A percentile compares a stretch with the other conserved stretches of the same genome.
phyloP scores from a whole-genome alignment of 495 filamentous ascomycete species.

The Filosporella fistucella region DNA sequence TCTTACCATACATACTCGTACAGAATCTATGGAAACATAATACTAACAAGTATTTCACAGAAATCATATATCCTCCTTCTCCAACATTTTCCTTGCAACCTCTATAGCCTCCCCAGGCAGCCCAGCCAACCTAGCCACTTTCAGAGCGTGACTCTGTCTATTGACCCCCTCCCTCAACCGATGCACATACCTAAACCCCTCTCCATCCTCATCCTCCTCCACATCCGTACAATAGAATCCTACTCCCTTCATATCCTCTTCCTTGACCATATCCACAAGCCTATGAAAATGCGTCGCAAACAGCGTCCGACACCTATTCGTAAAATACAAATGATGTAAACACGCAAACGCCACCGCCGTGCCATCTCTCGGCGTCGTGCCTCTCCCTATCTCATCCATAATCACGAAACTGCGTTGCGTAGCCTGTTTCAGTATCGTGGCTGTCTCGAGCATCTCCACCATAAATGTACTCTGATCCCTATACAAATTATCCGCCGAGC shows the following conservation, averaged over 20 bases:
- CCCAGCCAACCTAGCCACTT: conserved; percentile 85
- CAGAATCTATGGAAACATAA: conserved; percentile 1
- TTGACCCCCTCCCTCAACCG: conserved; percentile 78
- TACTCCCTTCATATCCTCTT: conserved; percentile 36
- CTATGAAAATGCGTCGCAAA: conserved; percentile 96
- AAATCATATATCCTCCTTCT: conserved; percentile 4
- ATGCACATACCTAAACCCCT: conserved; percentile 79
- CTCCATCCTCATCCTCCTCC: conserved; percentile 54
- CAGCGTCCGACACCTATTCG: conserved; percentile 72
- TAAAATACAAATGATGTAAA: conserved; percentile 71
- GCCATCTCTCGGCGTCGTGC: conserved; percentile 89
- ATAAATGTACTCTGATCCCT: conserved; percentile 94
- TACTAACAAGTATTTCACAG: conserved; percentile 16
- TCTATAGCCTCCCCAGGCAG: conserved; percentile 56
- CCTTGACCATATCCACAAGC: conserved; percentile 64
- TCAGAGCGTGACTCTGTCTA: conserved; percentile 80
- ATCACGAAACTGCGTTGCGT: conserved; percentile 82
- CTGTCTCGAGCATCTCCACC: conserved; percentile 80
- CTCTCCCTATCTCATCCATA: conserved; percentile 96
- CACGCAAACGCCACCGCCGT: conserved; percentile 85
- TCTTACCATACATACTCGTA: conserved; percentile 3
- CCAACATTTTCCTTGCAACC: conserved; percentile 45
- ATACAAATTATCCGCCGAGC: conserved; percentile 89
- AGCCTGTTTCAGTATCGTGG: conserved; percentile 61
- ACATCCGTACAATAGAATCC: conserved; percentile 90